A percentile compares a stretch with the other conserved stretches of the same genome.
phyloP scores from a whole-genome alignment of 1,284 basidiomycete genomes.

The Mycosarcoma mackinlayi region DNA sequence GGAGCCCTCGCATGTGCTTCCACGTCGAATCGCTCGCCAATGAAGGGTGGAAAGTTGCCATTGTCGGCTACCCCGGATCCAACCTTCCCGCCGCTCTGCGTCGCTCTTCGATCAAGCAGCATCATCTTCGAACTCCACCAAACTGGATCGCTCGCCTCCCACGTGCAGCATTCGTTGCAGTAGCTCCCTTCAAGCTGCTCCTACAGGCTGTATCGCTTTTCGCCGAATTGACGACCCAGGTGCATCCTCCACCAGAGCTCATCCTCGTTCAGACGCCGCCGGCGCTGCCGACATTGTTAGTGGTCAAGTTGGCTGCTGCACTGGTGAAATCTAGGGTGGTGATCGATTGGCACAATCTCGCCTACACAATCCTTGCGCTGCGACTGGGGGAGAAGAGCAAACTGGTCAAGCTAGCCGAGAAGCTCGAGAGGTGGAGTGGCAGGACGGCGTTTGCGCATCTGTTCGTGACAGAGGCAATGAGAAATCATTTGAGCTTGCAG shows the following conservation, averaged over 20 bases:
- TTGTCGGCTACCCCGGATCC: slow-evolving; percentile 79
- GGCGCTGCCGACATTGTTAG: slow-evolving; percentile 88
- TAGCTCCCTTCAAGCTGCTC: slow-evolving; percentile 82
- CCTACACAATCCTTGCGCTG: slow-evolving; percentile 90
- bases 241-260: slow-evolving; percentile 80
- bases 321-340: slow-evolving; percentile 83
- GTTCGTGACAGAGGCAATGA: slow-evolving; percentile 93
- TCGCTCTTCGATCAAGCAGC: slow-evolving; percentile 56
- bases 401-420: slow-evolving; percentile 75
- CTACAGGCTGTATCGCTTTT: slow-evolving; percentile 56
- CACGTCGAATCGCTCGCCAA: slow-evolving; percentile 91
- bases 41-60: slow-evolving; percentile 80
- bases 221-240: slow-evolving; percentile 69
- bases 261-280: slow-evolving; percentile 96
- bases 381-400: slow-evolving; percentile 77
- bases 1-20: slow-evolving; percentile 98
- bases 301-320: slow-evolving; percentile 80
- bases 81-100: slow-evolving; percentile 47
- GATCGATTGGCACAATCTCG: slow-evolving; percentile 99
- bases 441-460: slow-evolving; percentile 82
- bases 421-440: slow-evolving; percentile 58
- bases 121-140: slow-evolving; percentile 77
- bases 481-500: slow-evolving; percentile 75
- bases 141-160: slow-evolving; percentile 73
- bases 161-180: slow-evolving; percentile 75